A percentile compares a stretch with the other conserved stretches of the same genome.
Conservation (phyloP, 2,329 filamentous ascomycete genomes). For the Aspergillus ochraceus region DNA sequence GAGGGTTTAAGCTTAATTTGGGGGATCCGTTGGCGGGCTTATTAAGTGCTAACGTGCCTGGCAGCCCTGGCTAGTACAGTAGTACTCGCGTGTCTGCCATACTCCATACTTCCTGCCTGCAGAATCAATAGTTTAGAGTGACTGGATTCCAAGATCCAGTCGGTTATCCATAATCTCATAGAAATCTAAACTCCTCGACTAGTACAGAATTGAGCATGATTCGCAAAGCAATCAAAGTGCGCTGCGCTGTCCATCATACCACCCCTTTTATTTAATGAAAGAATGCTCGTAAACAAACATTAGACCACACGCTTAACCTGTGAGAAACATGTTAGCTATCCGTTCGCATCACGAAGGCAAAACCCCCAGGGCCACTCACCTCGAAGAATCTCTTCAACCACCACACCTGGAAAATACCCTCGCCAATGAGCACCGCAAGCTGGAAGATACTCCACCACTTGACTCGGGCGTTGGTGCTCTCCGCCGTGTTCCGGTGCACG, state of each 20-base stretch:
- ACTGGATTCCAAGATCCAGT: neutral
- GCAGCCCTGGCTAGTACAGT: too few species aligned
- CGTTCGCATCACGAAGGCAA: neutral
- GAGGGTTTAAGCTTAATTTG: too few species aligned
- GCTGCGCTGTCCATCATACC: neutral
- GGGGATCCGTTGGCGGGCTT: too few species aligned
- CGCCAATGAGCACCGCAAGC: slow-evolving; percentile 80
- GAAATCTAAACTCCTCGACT: neutral
- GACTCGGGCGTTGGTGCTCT: slow-evolving; percentile 94
- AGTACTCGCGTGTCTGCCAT: too few species aligned
- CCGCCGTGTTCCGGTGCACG: slow-evolving; percentile 95
- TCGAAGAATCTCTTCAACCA: slow-evolving; percentile 99
- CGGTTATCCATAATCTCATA: neutral
- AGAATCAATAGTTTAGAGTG: neutral
- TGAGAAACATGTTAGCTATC: neutral
- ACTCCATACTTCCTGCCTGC: too few species aligned
- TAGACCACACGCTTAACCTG: slow-evolving; percentile 52
- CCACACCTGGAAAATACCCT: slow-evolving; percentile 98
- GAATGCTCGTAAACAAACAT: slow-evolving; percentile 15
- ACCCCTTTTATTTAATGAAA: neutral
- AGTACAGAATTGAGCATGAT: neutral
- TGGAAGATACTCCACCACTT: slow-evolving; percentile 99
- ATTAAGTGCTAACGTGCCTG: too few species aligned
- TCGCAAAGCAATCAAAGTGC: too few species aligned
- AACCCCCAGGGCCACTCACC: slow-evolving; percentile 46